Evolutionary conservation across 176 grass and related monocot genomes (phyloP).

Genomic region (Eremochloa ophiuroides): DNA sequence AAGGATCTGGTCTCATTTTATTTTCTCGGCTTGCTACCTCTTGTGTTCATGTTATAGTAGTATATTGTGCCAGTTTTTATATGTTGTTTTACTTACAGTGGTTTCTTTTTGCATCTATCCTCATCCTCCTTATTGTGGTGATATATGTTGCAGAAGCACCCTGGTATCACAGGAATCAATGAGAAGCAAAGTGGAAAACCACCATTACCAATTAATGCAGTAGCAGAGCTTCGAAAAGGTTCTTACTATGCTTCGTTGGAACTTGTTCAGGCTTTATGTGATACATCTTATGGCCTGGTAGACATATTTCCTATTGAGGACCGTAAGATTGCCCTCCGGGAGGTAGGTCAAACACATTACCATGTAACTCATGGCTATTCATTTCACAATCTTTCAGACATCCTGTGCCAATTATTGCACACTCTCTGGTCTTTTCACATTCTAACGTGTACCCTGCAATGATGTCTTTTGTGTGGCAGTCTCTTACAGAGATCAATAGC

Average conservation of each 20-base stretch:
- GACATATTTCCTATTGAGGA: slow-evolving; percentile 97
- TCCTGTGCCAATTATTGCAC: neutral
- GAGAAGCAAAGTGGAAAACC: slow-evolving; percentile 79
- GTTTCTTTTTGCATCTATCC: neutral
- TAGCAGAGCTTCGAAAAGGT: slow-evolving; percentile 81
- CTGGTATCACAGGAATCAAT: slow-evolving; percentile 48
- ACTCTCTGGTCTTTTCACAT: neutral
- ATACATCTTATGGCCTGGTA: slow-evolving; percentile 93
- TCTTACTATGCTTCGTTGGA: slow-evolving; percentile 97
- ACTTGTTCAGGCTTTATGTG: slow-evolving; percentile 91
- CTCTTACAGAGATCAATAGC: slow-evolving; percentile 79
- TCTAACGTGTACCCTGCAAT: slow-evolving; percentile 20
- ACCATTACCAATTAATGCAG: slow-evolving; percentile 79
- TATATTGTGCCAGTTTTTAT: neutral
- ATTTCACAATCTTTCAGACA: neutral
- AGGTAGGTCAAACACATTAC: slow-evolving; percentile 45
- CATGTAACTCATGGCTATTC: slow-evolving; percentile 11
- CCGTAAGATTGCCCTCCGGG: slow-evolving; percentile 88
- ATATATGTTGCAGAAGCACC: slow-evolving; percentile 60
- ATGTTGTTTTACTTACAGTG: neutral
- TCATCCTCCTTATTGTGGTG: neutral
- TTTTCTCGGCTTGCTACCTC: slow-evolving; percentile 13
- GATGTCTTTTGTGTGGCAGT: slow-evolving; percentile 44
- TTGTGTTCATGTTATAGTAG: neutral
- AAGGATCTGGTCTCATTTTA: slow-evolving; percentile 31